Evolutionary conservation across 495 filamentous ascomycete species (phyloP), one percentile per base, ranked within the genome.

Genomic region (Viridothelium virens): DNA sequence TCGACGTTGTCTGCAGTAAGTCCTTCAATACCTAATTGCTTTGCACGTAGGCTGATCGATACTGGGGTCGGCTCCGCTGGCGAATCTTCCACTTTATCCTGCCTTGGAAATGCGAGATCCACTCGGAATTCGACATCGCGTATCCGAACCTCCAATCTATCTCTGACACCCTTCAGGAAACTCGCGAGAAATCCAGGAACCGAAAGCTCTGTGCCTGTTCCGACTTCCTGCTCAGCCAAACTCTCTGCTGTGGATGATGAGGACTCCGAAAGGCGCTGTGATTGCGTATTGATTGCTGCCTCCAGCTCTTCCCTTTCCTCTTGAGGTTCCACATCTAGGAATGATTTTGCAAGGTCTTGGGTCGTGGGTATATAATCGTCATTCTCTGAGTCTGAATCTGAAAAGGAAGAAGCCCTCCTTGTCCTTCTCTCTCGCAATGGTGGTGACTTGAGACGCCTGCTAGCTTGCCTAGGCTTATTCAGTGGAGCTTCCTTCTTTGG

Each of bases 341-440:
- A 97, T 0, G 90, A 95, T 74, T 91, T 82, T 3, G 93, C 93
- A 38, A 97, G 81, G 66, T 93, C 88, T 68, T 87, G 83, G n/a
- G 91, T 85, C 16, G 89, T 91, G 2, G 91, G 90, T 11, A 96
- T 76, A 25, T 81, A 72, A 2, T 82, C 80, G 37, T 73, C 72
- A 66, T 80, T 68, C 39, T 76, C 69, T 5, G n/a, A 53, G 4
- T 47, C 59, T 2, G 18, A 37, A 14, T 59, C 53, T 6, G 31
- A 59, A 36, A 36, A 33, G 6, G 4, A 31, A 36, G 31, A 36
- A 10, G 53, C 7, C 6, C 31, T 59, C 31, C 53, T 33, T 18
- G 5, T 36, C 36, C 36, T 33, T 5, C 31, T 18, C 36, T 34
- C 53, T 9, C 31, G 53, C 14, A 59, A 9, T 65, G 66, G 73